phyloP scores from a whole-genome alignment of 257 asterid species.

The Penstemon eatonii region DNA sequence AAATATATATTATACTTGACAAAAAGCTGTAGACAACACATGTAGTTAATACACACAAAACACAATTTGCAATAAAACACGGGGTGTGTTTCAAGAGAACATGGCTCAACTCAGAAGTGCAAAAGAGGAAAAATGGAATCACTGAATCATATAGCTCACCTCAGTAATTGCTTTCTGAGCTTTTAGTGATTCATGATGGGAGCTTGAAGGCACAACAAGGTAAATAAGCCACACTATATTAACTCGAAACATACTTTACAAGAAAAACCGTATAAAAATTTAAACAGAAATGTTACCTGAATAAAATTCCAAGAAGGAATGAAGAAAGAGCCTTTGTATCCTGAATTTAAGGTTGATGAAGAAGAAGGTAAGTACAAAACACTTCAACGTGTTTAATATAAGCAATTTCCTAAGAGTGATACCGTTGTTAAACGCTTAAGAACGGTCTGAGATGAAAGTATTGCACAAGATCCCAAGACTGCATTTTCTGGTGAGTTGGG shows the following conservation, averaged over 20 bases:
- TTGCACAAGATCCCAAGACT: slow-evolving; percentile 94
- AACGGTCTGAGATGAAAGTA: slow-evolving; percentile 86
- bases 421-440: slow-evolving; percentile 92
- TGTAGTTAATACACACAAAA: slow-evolving; percentile 19
- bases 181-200: slow-evolving; percentile 91
- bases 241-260: neutral
- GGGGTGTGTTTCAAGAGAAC: slow-evolving; percentile 9
- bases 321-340: slow-evolving; percentile 85
- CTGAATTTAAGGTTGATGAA: slow-evolving; percentile 48
- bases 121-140: slow-evolving; percentile 19
- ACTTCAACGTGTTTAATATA: slow-evolving; percentile 19
- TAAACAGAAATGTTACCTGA: slow-evolving; percentile 54
- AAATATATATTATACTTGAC: slow-evolving; percentile 89
- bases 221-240: neutral
- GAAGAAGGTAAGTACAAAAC: slow-evolving; percentile 32
- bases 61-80: slow-evolving; percentile 8
- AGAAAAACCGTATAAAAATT: slow-evolving; percentile 10
- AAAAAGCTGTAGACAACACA: slow-evolving; percentile 69
- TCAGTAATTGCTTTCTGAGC: slow-evolving; percentile 98
- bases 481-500: slow-evolving; percentile 78
- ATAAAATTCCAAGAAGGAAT: slow-evolving; percentile 88
- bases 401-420: slow-evolving; percentile 24
- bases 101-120: slow-evolving; percentile 4
- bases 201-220: slow-evolving; percentile 54
- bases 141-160: slow-evolving; percentile 53